phyloP scores from a whole-genome alignment of 2,329 filamentous ascomycete genomes.

The Ilyonectria sp. region DNA sequence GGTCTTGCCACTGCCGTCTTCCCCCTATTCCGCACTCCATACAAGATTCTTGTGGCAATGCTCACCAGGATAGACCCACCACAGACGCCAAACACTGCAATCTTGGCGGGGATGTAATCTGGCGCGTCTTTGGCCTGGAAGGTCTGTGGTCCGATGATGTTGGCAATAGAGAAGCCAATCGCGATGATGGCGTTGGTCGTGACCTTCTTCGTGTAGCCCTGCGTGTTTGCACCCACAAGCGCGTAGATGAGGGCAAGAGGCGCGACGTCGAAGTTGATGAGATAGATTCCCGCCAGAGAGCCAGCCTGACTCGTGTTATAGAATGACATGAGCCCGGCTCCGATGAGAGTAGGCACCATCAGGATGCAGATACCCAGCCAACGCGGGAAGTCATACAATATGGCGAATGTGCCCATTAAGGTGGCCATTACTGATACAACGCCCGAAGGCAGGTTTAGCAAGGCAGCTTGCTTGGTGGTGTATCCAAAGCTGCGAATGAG shows the following conservation, averaged over 20 bases:
- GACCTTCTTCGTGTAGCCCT: conserved; percentile 61
- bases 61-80: conserved; percentile 29
- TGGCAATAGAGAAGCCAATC: conserved; percentile 26
- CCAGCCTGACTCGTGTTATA: conserved; percentile 49
- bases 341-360: conserved; percentile 44
- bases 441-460: conserved; percentile 58
- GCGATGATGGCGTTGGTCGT: conserved; percentile 29
- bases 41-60: conserved; percentile 32
- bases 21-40: conserved; percentile 31
- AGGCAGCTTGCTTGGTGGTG: conserved; percentile 57
- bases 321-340: conserved; percentile 49
- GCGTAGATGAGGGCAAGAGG: conserved; percentile 69
- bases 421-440: conserved; percentile 41
- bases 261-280: conserved; percentile 62
- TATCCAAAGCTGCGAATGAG: conserved; percentile 55
- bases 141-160: conserved; percentile 41
- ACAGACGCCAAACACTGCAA: conserved; percentile 42
- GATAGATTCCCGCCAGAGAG: conserved; percentile 47
- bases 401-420: conserved; percentile 41
- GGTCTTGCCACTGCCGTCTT: conserved; percentile 2
- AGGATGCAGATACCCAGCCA: conserved; percentile 46
- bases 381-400: conserved; percentile 47
- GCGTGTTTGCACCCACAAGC: conserved; percentile 63
- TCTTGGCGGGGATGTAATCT: conserved; percentile 65
- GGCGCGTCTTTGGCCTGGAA: conserved; percentile 60